Conservation (phyloP, 495 filamentous ascomycete genomes). For the Endocarpon pusillum region DNA sequence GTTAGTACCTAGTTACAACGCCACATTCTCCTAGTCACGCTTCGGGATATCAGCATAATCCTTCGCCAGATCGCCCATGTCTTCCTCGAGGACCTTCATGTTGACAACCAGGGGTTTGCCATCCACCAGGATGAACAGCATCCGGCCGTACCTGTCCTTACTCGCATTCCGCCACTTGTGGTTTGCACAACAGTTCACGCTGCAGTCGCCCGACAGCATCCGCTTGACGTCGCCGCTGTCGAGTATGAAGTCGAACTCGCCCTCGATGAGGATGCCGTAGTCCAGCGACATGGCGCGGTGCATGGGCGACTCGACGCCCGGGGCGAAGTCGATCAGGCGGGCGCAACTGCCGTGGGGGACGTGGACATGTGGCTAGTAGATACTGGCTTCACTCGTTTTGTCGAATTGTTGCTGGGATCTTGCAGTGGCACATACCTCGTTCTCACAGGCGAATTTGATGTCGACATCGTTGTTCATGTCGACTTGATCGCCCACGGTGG, state of each 20-base stretch:
- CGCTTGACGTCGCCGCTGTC: slow-evolving; percentile 45
- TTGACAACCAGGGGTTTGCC: slow-evolving; percentile 23
- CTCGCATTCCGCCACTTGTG: slow-evolving; percentile 25
- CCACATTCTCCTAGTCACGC: no score
- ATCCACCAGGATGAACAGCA: slow-evolving; percentile 42
- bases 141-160: slow-evolving; percentile 28
- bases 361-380: not conserved
- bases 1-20: no score
- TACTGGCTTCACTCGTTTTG: no score
- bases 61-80: slow-evolving; percentile 21
- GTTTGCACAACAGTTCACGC: slow-evolving; percentile 41
- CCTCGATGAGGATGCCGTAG: slow-evolving; percentile 64
- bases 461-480: slow-evolving; percentile 37
- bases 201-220: slow-evolving; percentile 53
- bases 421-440: not conserved
- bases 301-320: slow-evolving; percentile 41
- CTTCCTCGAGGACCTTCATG: slow-evolving; percentile 29
- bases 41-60: not conserved
- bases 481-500: slow-evolving; percentile 46
- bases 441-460: slow-evolving; percentile 18
- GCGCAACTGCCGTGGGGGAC: slow-evolving; percentile 12
- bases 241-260: slow-evolving; percentile 57
- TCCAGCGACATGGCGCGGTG: slow-evolving; percentile 60
- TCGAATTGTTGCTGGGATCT: no score
- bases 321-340: slow-evolving; percentile 47